Percentiles rank a stretch among this genome's conserved stretches.
Conservation (phyloP, 805 yeast genomes). For the Starmerella sp. region DNA sequence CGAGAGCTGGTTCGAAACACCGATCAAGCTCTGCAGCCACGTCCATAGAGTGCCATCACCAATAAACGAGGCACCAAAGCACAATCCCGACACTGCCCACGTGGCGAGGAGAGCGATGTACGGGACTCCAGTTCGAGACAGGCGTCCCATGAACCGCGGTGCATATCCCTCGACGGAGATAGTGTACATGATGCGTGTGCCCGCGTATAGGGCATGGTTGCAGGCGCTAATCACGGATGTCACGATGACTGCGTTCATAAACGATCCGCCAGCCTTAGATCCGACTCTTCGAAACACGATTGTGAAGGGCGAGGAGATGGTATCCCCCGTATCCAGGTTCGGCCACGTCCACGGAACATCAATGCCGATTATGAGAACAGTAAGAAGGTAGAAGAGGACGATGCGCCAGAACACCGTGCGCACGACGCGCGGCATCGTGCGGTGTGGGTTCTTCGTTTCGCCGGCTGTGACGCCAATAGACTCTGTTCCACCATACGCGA, state of each 20-base stretch:
- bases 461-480: constrained; percentile 49
- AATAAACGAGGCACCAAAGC: constrained; percentile 48
- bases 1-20: constrained; percentile 53
- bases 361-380: constrained; percentile 47
- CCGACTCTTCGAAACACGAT: constrained; percentile 37
- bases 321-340: constrained; percentile 31
- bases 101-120: constrained; percentile 39
- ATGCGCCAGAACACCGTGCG: constrained; percentile 47
- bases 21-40: constrained; percentile 45
- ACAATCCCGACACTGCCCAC: constrained; percentile 45
- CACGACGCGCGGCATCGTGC: constrained; percentile 48
- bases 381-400: constrained; percentile 41
- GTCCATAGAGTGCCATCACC: constrained; percentile 44
- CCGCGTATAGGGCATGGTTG: constrained; percentile 55
- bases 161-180: constrained; percentile 51
- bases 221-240: constrained; percentile 44
- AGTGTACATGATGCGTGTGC: constrained; percentile 50
- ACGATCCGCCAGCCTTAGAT: constrained; percentile 37
- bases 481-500: constrained; percentile 49
- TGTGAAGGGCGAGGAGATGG: constrained; percentile 39
- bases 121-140: constrained; percentile 42
- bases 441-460: constrained; percentile 48
- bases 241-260: constrained; percentile 48
- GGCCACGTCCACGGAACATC: constrained; percentile 49
- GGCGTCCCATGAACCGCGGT: constrained; percentile 39